Evolutionary conservation across 768 basidiomycete genomes (phyloP), one percentile per base, ranked within the genome.

Genomic region (Suillus tomentosus): DNA sequence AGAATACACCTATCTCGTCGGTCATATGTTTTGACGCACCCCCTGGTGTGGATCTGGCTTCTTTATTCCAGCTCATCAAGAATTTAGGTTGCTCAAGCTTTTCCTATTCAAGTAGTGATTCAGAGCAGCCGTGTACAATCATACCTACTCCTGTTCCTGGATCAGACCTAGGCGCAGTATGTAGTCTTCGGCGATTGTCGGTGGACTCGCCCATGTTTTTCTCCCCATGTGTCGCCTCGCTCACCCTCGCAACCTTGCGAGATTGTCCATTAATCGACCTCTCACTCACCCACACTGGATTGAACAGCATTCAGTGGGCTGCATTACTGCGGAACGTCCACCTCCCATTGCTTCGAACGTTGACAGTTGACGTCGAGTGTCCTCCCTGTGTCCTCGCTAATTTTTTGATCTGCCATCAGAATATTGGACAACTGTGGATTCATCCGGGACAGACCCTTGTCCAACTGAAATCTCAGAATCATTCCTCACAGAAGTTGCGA

Each of bases 341-440:
- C 34, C 51, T 63, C 31, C 56, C 48, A n/a, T 15, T 39, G 45
- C 27, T 63, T 31, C 37, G 17, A 39, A 36, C 7, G 31, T 34
- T 63, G 9, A 50, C 57, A 2, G 24, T 63, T 11, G 57, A 63
- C 31, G 8, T 27, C 5, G 24, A 59, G 10, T 63, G 62, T n/a
- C 56, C 62, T 13, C 27, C 59, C 7, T 11, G 3, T 2, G 15
- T 48, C 22, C 39, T 63, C 15, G 17, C 59, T 10, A 14, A 36
- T 1, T 63, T 63, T 19, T 40, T 63, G 45, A 5, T 11, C 15
- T 22, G 14, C 43, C 56, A 63, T 50, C 45, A 47, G 10, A 47
- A 47, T n/a, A 10, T 47, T 47, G 10, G 0, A 0, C 45, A 47
- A 4, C 0, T 47, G 9, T 47, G 45, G 45, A 47, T 47, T 47